These are phyloP conservation scores for Mrakiaceae sp. DNA, from an alignment of 1,284 basidiomycete species.

Conservation along the genomic window DNA sequence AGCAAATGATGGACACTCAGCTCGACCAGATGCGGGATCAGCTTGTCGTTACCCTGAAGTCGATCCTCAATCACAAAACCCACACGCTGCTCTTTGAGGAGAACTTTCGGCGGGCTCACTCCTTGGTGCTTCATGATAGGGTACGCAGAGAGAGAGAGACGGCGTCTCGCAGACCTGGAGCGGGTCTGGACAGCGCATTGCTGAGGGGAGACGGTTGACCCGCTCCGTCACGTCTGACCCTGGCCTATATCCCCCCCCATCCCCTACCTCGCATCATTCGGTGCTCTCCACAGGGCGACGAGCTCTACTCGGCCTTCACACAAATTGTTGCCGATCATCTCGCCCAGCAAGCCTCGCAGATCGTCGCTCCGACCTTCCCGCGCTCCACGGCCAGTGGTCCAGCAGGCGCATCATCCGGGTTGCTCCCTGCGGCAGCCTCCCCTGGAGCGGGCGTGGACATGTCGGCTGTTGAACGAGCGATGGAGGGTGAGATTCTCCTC, in stretches of 20 bases:
- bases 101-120: conserved; percentile 88
- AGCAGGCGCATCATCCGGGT: no score
- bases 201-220: no score
- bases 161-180: no score
- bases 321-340: conserved; percentile 73
- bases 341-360: conserved; percentile 59
- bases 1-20: neutral
- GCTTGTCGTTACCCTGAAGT: conserved; percentile 70
- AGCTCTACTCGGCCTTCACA: conserved; percentile 78
- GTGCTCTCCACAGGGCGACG: conserved; percentile 45
- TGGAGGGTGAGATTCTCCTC: conserved; percentile 71
- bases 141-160: conserved; percentile 21
- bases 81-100: conserved; percentile 91
- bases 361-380: conserved; percentile 75
- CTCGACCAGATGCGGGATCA: conserved; percentile 45
- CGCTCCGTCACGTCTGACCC: no score
- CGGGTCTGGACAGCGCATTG: no score
- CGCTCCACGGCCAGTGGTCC: conserved; percentile 24
- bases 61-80: conserved; percentile 93
- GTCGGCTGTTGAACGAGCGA: conserved; percentile 28
- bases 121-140: conserved; percentile 78
- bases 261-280: neutral
- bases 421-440: no score
- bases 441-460: neutral
- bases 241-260: no score